Evolutionary conservation across 305 asterid species (phyloP).

Genomic region (Fraxinus xanthoxyloides): DNA sequence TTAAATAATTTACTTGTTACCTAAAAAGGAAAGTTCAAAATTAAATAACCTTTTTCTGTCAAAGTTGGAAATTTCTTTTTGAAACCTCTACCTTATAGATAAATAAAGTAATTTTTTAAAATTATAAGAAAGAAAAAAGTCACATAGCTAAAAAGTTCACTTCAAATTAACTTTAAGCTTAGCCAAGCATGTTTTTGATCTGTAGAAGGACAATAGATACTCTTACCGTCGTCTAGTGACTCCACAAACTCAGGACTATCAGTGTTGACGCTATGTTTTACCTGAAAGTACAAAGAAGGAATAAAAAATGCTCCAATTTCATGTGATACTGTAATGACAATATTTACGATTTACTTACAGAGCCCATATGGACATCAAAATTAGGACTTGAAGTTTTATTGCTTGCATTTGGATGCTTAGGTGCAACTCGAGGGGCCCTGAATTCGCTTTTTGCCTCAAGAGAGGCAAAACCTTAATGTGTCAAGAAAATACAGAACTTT

Average conservation of each 20-base stretch:
- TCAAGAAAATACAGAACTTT: conserved; percentile 40
- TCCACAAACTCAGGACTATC: conserved; percentile 31
- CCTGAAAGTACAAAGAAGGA: conserved; percentile 31
- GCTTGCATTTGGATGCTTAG: conserved; percentile 36
- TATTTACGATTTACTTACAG: conserved; percentile 1
- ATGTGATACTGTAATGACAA: neutral
- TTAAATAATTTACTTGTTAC: neutral
- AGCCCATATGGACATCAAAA: conserved; percentile 6
- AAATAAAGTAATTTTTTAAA: neutral
- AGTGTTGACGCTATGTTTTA: conserved; percentile 24
- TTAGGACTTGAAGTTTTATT: conserved; percentile 31
- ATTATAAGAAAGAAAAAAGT: neutral
- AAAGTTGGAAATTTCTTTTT: neutral
- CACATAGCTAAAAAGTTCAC: neutral
- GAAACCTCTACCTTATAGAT: neutral
- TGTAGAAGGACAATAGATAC: neutral
- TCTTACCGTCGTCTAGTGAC: conserved; percentile 44
- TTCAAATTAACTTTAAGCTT: neutral
- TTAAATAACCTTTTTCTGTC: neutral
- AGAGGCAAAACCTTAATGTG: conserved; percentile 73
- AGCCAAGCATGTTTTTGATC: neutral
- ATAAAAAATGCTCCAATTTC: neutral
- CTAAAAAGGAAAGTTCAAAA: neutral
- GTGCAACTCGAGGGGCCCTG: conserved; percentile 60
- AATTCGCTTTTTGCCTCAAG: conserved; percentile 82